Evolutionary conservation across 306 rosid genomes (phyloP).

Genomic region (Rosa rugosa): DNA sequence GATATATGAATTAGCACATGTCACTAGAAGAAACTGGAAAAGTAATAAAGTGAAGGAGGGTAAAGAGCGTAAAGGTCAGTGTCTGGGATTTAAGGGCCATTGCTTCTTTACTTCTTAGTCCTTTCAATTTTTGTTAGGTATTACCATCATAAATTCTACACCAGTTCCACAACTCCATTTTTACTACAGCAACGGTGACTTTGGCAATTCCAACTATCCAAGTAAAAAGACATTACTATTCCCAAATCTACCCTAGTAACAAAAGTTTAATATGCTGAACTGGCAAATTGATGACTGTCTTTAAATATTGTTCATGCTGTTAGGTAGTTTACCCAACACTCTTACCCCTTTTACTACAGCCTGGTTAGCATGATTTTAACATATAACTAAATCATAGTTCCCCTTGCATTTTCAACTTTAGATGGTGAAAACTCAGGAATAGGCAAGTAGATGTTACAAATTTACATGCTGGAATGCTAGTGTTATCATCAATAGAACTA

Average conservation of each 20-base stretch:
- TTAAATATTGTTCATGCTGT: background rate
- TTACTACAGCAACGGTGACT: background rate
- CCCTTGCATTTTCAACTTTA: background rate
- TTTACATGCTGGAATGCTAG: background rate
- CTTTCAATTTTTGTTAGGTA: slow-evolving; percentile 12
- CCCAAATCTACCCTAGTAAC: background rate
- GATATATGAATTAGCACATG: background rate
- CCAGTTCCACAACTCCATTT: slow-evolving; percentile 12
- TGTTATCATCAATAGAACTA: background rate
- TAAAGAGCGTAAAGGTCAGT: background rate
- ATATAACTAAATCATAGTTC: background rate
- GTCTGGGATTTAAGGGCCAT: slow-evolving; percentile 7
- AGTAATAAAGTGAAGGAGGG: slow-evolving; percentile 11
- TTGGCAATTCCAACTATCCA: background rate
- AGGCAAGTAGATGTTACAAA: background rate
- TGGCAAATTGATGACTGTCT: slow-evolving; percentile 1
- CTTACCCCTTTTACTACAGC: background rate
- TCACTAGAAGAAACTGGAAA: slow-evolving; percentile 1
- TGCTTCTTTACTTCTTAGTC: background rate
- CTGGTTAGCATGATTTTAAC: background rate
- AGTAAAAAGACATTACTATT: background rate
- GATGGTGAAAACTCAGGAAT: background rate
- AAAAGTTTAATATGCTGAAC: background rate
- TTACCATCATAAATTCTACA: slow-evolving; percentile 22
- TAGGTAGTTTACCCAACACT: background rate